Base-by-base conservation (phyloP, 768 basidiomycete species). In the Cyclocybe aegerita region DNA sequence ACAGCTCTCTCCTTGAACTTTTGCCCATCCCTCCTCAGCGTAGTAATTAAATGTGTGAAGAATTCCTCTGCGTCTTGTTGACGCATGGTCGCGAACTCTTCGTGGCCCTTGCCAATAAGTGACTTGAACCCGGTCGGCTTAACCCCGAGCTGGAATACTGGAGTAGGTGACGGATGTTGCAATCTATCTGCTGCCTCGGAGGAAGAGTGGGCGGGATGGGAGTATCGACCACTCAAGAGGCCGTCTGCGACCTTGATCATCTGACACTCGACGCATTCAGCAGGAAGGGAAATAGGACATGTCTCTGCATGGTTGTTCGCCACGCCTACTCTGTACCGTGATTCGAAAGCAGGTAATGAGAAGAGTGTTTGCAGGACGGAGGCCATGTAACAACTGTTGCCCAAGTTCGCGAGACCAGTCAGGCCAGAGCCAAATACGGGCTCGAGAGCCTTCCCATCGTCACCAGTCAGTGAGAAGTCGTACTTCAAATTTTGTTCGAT, bases 1-100 rank as follows among this genome's bases (percentile, higher is more conserved):
- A 64, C 59, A 47, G 69, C 69, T 52, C 67, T 55, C 57, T 69
- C 71, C 55, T 64, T 78, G 58, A 62, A 65, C 57, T 80, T 82
- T 54, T 81, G 79, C 34, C 76, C 74, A 57, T 90, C 78, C 57
- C 88, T 74, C 50, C 91, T 75, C 9, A 99, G 68, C 14, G 81
- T 75, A 4, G 83, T 85, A 46, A 98, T 60, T 1, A 98, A 71
- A 68, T 96, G 83, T 33, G 82, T 78, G 47, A 99, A 78, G 71
- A 98, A 98, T 69, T 98, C 96, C 62, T 96, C 93, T 4, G 94
- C 85, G 61, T 99, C 97, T 64, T 98, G 97, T 67, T 99, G 96
- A 46, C 82, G 79, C 95, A 98, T 98, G 41, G 95, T 98, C 32
- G 89, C 76, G 60, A 98, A 98, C 69, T 98, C 97, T 31, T 81